Evolutionary conservation across 345 rosid species (phyloP), one percentile per base, ranked within the genome.

Genomic region (Chamaenerion angustifolium): DNA sequence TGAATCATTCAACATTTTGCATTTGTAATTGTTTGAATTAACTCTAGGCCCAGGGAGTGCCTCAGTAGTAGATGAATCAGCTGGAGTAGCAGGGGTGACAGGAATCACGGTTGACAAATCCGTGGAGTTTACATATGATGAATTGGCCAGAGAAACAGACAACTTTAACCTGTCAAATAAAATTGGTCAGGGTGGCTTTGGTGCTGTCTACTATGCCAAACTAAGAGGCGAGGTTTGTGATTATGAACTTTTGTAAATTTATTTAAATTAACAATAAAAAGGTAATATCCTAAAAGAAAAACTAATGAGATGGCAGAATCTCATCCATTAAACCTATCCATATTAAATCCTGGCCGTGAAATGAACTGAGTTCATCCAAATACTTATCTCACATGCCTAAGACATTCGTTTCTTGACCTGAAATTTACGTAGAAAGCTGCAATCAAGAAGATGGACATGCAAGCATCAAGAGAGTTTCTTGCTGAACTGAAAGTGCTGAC

Each of bases 381-480:
- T 35, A 17, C 43, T 57, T 43, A 40, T 31, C 21, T 8, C 18
- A 3, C 27, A 1, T 11, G 11, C 13, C 19, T 7, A 14, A 12
- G 19, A 13, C 43, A 5, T 8, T 27, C 17, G 1, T 40, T 27
- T 15, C 23, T 16, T 51, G n/a, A n/a, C 48, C 35, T 52, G 25
- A 16, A 45, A 43, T 55, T 25, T 8, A 46, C 68, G 67, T 75
- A 92, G 98, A 85, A 73, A 88, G 89, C 94, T 66, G 96, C 98
- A 27, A 87, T 92, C 68, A 92, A 92, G 78, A 92, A 84, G 76
- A 92, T 92, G 98, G 89, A 92, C 48, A 85, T 92, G 98, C 82
- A 84, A 73, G 95, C 90, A 49, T 71, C 95, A 0, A 82, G 71
- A 70, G 95, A 92, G 71, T 92, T 92, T 70, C 80, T 82, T 21